Evolutionary conservation across 768 basidiomycete genomes (phyloP).

Genomic region (Suillus paluster): DNA sequence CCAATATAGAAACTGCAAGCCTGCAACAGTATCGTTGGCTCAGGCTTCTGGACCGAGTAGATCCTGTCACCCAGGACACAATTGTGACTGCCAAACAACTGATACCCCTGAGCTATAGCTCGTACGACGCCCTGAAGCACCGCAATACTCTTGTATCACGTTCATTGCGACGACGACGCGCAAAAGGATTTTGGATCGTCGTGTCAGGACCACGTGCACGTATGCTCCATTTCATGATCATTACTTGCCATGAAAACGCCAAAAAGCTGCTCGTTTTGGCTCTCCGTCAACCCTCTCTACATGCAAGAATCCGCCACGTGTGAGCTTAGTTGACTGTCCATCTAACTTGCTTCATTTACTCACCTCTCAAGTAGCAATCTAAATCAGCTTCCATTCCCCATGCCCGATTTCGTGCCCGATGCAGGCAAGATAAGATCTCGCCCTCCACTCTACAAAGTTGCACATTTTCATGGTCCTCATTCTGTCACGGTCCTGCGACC

Average conservation of each 20-base stretch:
- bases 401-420: not conserved
- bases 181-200: not conserved
- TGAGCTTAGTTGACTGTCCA: too few species aligned
- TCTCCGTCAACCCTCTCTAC: not conserved
- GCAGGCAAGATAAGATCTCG: too few species aligned
- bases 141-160: not conserved
- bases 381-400: not conserved
- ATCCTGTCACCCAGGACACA: not conserved
- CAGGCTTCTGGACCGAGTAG: not conserved
- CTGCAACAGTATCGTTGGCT: not conserved
- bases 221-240: not conserved
- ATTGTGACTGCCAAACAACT: not conserved
- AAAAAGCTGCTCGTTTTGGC: too few species aligned
- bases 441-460: not conserved
- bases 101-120: not conserved
- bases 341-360: not conserved
- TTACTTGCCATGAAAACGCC: too few species aligned
- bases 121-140: too few species aligned
- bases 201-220: not conserved
- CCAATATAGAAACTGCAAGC: not conserved
- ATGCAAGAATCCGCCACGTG: not conserved
- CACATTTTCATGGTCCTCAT: not conserved
- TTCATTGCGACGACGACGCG: not conserved
- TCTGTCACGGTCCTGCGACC: not conserved
- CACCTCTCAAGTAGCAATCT: not conserved